These are phyloP conservation scores for Diaporthe vexans DNA, from an alignment of 2,329 filamentous ascomycete genomes.

Conservation along the genomic window DNA sequence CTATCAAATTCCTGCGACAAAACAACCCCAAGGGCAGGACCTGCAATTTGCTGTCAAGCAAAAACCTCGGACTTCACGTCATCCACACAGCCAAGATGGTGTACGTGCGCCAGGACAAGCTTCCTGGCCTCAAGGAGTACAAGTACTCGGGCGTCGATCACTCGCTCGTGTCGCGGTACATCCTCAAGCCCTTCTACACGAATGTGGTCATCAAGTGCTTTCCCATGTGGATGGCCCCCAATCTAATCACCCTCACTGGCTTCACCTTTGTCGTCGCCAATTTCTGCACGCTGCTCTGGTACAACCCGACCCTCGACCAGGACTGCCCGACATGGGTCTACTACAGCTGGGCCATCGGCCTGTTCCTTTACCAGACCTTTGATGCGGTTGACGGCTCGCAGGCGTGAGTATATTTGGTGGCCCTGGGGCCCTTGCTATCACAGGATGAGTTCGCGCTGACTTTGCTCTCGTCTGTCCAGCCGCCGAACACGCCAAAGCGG, in stretches of 20 bases:
- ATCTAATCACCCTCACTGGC: slow-evolving; percentile 89
- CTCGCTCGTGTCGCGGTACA: slow-evolving; percentile 89
- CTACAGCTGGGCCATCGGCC: slow-evolving; percentile 86
- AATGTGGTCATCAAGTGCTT: slow-evolving; percentile 95
- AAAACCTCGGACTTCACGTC: not conserved
- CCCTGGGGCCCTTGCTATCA: too few species aligned
- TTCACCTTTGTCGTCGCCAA: slow-evolving; percentile 93
- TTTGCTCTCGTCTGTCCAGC: slow-evolving; percentile 55
- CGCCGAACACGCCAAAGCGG: slow-evolving; percentile 93
- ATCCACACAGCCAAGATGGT: slow-evolving; percentile 62
- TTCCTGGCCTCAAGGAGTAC: slow-evolving; percentile 92
- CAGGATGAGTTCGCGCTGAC: slow-evolving; percentile 29
- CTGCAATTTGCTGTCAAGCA: not conserved
- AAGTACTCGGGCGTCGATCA: slow-evolving; percentile 95
- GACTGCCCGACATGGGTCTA: slow-evolving; percentile 98
- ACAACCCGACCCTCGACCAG: slow-evolving; percentile 92
- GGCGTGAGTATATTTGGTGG: slow-evolving; percentile 73
- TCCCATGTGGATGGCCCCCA: slow-evolving; percentile 93
- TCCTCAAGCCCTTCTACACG: slow-evolving; percentile 98
- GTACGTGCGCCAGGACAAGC: slow-evolving; percentile 95
- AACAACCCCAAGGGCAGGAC: not conserved
- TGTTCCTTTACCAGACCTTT: slow-evolving; percentile 98
- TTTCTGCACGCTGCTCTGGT: slow-evolving; percentile 93
- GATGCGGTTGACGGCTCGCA: slow-evolving; percentile 96
- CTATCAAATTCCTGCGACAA: not conserved